Evolutionary conservation across 495 filamentous ascomycete genomes (phyloP).

Genomic region (Hypomontagnella monticulosa): DNA sequence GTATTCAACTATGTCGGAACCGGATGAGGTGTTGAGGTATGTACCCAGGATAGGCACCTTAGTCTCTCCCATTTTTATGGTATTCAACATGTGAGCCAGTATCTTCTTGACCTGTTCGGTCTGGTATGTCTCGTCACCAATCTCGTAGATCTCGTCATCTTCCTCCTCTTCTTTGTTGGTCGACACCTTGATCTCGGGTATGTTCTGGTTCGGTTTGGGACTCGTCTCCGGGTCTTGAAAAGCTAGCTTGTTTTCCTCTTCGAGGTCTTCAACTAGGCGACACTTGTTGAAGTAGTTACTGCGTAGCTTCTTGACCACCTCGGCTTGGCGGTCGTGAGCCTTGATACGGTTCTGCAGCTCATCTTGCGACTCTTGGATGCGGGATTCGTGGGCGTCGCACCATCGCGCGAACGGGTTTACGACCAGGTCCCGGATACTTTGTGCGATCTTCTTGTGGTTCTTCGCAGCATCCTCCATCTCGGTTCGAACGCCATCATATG

Average conservation of each 20-base stretch:
- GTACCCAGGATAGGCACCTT: constrained; percentile 96
- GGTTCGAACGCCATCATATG: constrained; percentile 91
- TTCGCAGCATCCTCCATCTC: constrained; percentile 94
- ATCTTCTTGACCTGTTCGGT: constrained; percentile 91
- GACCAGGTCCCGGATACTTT: constrained; percentile 94
- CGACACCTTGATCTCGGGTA: constrained; percentile 67
- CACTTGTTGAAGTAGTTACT: constrained; percentile 99
- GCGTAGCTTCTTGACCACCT: constrained; percentile 87
- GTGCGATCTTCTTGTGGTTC: constrained; percentile 93
- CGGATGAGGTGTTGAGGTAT: constrained; percentile 90
- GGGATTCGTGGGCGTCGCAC: constrained; percentile 92
- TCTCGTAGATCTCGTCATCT: constrained; percentile 83
- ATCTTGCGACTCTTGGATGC: constrained; percentile 92
- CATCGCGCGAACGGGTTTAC: constrained; percentile 92
- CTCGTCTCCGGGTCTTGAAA: constrained; percentile 81
- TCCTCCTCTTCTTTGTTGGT: constrained; percentile 55
- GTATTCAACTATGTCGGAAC: constrained; percentile 93
- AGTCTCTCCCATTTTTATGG: constrained; percentile 84
- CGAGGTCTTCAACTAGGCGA: constrained; percentile 91
- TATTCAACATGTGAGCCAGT: constrained; percentile 83
- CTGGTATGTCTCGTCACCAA: constrained; percentile 86
- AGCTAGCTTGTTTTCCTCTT: constrained; percentile 97
- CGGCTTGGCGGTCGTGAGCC: constrained; percentile 89
- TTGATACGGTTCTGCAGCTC: constrained; percentile 90
- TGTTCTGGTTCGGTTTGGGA: constrained; percentile 57